A percentile compares a stretch with the other conserved stretches of the same genome.
Evolutionary conservation across 257 asterid genomes (phyloP).

Genomic region (Capsicum chinense): DNA sequence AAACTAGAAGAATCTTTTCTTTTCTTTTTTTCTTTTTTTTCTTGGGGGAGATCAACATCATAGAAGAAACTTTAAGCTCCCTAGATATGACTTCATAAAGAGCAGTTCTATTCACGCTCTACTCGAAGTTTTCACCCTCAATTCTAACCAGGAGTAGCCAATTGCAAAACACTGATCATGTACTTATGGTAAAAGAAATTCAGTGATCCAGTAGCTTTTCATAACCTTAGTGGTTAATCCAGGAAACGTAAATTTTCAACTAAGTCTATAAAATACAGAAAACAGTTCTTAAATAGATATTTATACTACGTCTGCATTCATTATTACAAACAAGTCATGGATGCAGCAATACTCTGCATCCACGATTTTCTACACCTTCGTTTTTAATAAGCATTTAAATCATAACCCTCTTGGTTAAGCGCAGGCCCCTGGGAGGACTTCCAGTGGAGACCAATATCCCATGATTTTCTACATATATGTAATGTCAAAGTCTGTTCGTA

Average conservation of each 20-base stretch:
- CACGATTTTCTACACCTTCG: background rate
- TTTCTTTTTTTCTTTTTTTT: no score
- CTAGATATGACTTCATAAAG: background rate
- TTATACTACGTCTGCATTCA: background rate
- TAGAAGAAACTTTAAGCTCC: background rate
- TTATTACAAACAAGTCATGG: background rate
- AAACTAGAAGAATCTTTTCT: background rate
- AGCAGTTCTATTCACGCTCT: background rate
- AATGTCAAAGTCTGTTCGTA: background rate
- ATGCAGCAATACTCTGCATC: background rate
- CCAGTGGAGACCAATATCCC: background rate
- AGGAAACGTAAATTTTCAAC: background rate
- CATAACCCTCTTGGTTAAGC: background rate
- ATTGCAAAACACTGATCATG: background rate
- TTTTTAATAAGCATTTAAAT: background rate
- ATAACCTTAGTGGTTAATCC: background rate
- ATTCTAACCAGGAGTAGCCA: conserved; percentile 7
- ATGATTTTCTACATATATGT: background rate
- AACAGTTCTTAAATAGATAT: background rate
- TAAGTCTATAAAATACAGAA: background rate
- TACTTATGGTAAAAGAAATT: background rate
- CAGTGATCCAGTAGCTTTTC: background rate
- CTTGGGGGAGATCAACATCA: background rate
- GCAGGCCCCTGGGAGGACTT: background rate
- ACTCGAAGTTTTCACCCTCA: background rate